Evolutionary conservation across 169 alveolate genomes (phyloP), one percentile per base, ranked within the genome.

Genomic region (Cryptosporidium meleagridis): DNA sequence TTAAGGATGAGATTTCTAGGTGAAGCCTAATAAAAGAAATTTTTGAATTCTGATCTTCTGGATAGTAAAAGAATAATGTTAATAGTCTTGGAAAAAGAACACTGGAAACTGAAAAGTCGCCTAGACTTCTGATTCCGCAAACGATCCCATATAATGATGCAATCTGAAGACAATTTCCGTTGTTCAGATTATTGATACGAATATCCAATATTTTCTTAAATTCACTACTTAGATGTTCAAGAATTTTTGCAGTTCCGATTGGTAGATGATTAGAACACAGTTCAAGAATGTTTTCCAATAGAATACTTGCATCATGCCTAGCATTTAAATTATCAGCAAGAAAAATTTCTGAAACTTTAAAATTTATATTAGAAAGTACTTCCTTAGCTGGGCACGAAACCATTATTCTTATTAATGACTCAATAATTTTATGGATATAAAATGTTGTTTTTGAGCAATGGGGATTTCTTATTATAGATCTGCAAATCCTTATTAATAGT

Each of bases 81-180:
- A 65, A 53, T 21, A 80, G 48, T 26, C 14, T 80, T n/a, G 89
- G 73, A 45, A 80, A 65, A 21, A 65, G 58, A 80, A 80, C 23
- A 41, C 45, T 31, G 6, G 39, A 45, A 21, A 80, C 51, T 59
- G 73, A 44, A 23, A 62, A 16, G 21, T 80, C 89, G 18, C 75
- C 89, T 21, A 80, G 31, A 58, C 89, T 65, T 62, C 75, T 80
- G 21, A 80, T 80, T 80, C 89, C 89, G 4, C 89, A 80, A 26
- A 80, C 68, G 31, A 80, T 21, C 14, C 89, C 89, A 29, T 62
- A 80, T 45, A 80, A 41, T 29, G 89, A 59, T 61, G 89, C 89
- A 62, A 59, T 80, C 12, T 80, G 80, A 44, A 80, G 65, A 26
- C 52, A 62, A 80, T 62, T 80, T n/a, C 73, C 39, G 26, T n/a